Evolutionary conservation across 2,329 filamentous ascomycete genomes (phyloP), one percentile per base, ranked within the genome.

Genomic region (Botryosphaeria dothidea): DNA sequence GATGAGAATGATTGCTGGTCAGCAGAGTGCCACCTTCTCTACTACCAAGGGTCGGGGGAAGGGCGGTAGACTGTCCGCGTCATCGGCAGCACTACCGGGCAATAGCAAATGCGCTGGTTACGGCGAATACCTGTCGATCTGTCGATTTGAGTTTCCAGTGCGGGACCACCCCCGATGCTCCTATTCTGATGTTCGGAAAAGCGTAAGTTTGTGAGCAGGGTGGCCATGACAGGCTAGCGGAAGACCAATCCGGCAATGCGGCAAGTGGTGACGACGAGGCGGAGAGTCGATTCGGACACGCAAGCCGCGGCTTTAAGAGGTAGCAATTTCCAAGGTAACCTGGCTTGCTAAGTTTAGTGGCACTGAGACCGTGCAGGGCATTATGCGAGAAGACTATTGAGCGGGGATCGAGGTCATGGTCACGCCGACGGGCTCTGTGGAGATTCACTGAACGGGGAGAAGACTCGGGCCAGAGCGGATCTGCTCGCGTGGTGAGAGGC

Each of bases 271-370:
- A 60, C 31, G 54, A 31, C 41, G 34, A 25, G 15, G 56, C 56
- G 56, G 56, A 21, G 38, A 31, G n/a, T 41, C 56, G 56, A n/a
- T 31, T 34, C 4, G 15, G 38, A 60, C 38, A 25, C 56, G 27
- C 56, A 60, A 60, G 41, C 56, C 25, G 38, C 56, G 56, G 56
- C 56, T 60, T 60, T 25, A 46, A 46, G 13, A 25, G 2, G 25
- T 25, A 46, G 56, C 41, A 60, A 60, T 60, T 48, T 60, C 56
- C 56, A 60, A 38, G 41, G 19, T 46, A 13, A n/a, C n/a, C 17
- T 25, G n/a, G 56, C 25, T 15, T 60, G 38, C 56, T 60, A 60
- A 60, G 56, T 60, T 60, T 60, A 48, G 56, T 60, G 56, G 56
- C 27, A 41, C n/a, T 7, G 49, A 27, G 54, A 23, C n/a, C 56